Evolutionary conservation across 208 protist genomes (phyloP).

Genomic region (Trypanosoma brucei): DNA sequence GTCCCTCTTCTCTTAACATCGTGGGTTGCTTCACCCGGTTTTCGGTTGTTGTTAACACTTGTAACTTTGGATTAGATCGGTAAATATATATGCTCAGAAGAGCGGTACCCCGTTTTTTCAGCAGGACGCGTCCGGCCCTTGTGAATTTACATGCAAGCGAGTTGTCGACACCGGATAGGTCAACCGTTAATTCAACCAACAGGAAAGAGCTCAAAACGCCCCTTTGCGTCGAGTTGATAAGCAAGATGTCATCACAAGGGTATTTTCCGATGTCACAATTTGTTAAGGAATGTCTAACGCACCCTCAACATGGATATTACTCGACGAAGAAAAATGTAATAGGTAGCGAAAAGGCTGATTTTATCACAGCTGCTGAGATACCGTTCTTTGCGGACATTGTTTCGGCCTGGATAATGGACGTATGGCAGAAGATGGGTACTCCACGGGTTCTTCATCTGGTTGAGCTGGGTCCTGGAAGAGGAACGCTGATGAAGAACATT

Average conservation of each 20-base stretch:
- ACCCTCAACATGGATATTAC: slow-evolving; percentile 90
- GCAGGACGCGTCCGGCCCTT: background rate
- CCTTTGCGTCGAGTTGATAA: slow-evolving; percentile 78
- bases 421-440: slow-evolving; percentile 90
- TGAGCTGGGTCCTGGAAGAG: slow-evolving; percentile 81
- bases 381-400: slow-evolving; percentile 89
- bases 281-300: slow-evolving; percentile 87
- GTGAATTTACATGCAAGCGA: slow-evolving; percentile 81
- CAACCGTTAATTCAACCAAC: slow-evolving; percentile 67
- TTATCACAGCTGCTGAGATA: slow-evolving; percentile 90
- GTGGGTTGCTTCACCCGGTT: too few species aligned
- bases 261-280: slow-evolving; percentile 89
- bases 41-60: too few species aligned
- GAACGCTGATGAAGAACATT: slow-evolving; percentile 88
- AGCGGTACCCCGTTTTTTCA: slow-evolving; percentile 2
- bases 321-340: slow-evolving; percentile 82
- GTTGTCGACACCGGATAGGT: slow-evolving; percentile 79
- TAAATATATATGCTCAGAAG: slow-evolving; percentile 9
- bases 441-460: slow-evolving; percentile 85
- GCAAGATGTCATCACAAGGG: slow-evolving; percentile 79
- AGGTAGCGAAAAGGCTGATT: slow-evolving; percentile 81
- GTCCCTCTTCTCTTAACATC: too few species aligned
- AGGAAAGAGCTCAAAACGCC: slow-evolving; percentile 86
- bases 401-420: slow-evolving; percentile 86
- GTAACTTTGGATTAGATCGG: too few species aligned